phyloP scores from a whole-genome alignment of 2,329 filamentous ascomycete species.

The Ascochyta rabiei region DNA sequence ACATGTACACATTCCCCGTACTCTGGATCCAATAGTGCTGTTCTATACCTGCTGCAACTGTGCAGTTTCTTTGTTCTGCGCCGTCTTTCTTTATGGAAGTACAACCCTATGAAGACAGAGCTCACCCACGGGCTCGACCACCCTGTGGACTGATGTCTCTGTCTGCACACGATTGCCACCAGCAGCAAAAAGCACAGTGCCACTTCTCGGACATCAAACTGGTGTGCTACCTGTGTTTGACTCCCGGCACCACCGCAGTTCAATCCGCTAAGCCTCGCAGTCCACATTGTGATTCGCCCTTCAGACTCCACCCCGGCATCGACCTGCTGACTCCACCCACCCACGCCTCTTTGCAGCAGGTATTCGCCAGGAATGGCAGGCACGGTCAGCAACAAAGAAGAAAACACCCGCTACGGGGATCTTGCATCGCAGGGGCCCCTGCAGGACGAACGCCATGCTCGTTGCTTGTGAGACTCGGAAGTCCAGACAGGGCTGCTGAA shows the following conservation, averaged over 20 bases:
- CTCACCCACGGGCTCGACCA: neutral
- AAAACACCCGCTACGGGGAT: slow-evolving; percentile 11
- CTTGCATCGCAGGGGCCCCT: slow-evolving; percentile 15
- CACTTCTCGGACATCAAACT: slow-evolving; percentile 11
- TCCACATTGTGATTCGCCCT: slow-evolving; percentile 1
- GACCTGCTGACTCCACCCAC: slow-evolving; percentile 11
- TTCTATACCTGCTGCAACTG: slow-evolving; percentile 13
- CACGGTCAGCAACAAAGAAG: slow-evolving; percentile 15
- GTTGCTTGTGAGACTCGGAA: slow-evolving; percentile 15
- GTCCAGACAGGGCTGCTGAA: slow-evolving; percentile 11
- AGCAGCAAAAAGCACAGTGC: neutral
- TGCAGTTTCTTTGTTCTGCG: neutral
- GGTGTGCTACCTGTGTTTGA: slow-evolving; percentile 8
- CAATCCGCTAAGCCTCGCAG: slow-evolving; percentile 12
- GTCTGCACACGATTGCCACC: neutral
- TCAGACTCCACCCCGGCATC: neutral
- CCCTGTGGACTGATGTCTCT: neutral
- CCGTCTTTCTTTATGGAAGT: neutral
- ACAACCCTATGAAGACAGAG: neutral
- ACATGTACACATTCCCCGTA: slow-evolving; percentile 9
- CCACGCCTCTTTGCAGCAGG: slow-evolving; percentile 1
- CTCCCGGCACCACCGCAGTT: slow-evolving; percentile 13
- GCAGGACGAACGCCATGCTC: slow-evolving; percentile 2
- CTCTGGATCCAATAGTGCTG: slow-evolving; percentile 9
- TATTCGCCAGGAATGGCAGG: neutral